Base-by-base conservation (phyloP, 805 yeast species). In the Suhomyces vadensis region DNA sequence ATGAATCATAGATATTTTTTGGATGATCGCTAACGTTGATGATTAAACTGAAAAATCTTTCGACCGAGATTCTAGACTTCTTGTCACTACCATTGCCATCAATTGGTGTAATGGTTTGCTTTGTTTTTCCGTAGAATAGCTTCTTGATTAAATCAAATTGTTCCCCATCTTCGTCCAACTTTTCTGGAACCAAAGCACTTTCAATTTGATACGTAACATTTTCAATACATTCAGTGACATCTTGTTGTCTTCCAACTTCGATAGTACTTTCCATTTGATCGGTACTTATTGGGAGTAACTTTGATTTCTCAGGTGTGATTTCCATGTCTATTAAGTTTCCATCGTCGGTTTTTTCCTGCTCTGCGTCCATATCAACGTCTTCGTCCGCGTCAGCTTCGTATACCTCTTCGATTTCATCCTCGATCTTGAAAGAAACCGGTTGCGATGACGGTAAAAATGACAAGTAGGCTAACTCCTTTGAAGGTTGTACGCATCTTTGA, bases 201-300 rank as follows among this genome's bases (percentile, higher is more conserved):
- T 92, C 97, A 27, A 94, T 69, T 61, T 92, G 98, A 51, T 85
- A 87, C 10, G 91, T 73, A 6, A 94, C 97, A 61, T 94, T 94
- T 43, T 91, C 95, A 57, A 92, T 90, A 63, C 98, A 92, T 61
- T 94, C 99, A 0, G 97, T 90, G 14, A 94, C 98, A 69, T 94
- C 99, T 62, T 94, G 99, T 61, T 94, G 99, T 51, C 95, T 74
- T 2, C 97, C 96, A 57, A 83, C 73, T 57, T 87, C 91, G 42
- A 84, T 71, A 0, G 94, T 83, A 54, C 83, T 78, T 45, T 81
- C 90, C 64, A 85, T 76, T 56, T 85, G 89, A 49, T 82, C 87
- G 3, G 80, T 66, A 47, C 75, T 70, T 10, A 78, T 78, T 29
- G 59, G 64, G 33, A 67, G 51, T 22, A 67, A 42, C 33, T 53